These are phyloP conservation scores for Talaromyces borbonicus DNA, from an alignment of 495 filamentous ascomycete species.

Conservation along the genomic window DNA sequence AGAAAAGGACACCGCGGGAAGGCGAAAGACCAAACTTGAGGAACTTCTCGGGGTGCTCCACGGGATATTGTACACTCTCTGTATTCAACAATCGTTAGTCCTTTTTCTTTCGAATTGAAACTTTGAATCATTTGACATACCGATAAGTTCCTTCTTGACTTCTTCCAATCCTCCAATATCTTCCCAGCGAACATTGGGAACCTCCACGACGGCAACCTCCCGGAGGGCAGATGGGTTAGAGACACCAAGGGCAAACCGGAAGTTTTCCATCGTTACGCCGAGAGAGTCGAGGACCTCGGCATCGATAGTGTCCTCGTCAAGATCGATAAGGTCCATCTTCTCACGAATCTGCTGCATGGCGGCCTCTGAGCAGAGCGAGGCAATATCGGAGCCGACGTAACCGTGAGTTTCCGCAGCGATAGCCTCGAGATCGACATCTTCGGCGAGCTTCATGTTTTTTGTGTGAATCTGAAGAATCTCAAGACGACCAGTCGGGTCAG, in stretches of 20 bases:
- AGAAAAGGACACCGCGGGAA: conserved; percentile 97
- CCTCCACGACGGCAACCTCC: conserved; percentile 97
- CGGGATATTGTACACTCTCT: conserved; percentile 93
- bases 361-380: conserved; percentile 97
- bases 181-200: conserved; percentile 98
- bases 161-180: conserved; percentile 97
- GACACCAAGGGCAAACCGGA: conserved; percentile 94
- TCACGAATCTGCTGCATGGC: conserved; percentile 99
- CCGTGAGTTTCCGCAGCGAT: conserved; percentile 98
- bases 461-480: conserved; percentile 99
- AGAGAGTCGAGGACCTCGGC: conserved; percentile 96
- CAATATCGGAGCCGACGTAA: conserved; percentile 97
- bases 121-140: neutral
- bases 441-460: conserved; percentile 99
- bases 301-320: conserved; percentile 98
- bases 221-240: conserved; percentile 98
- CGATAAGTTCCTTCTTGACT: conserved; percentile 99
- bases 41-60: conserved; percentile 99
- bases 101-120: no score
- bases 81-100: neutral
- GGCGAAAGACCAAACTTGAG: conserved; percentile 99
- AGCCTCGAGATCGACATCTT: conserved; percentile 95
- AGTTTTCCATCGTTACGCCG: conserved; percentile 99
- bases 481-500: conserved; percentile 94
- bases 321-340: conserved; percentile 99